Base-by-base conservation (phyloP, 2,329 filamentous ascomycete species). In the Aspergillus sp. region DNA sequence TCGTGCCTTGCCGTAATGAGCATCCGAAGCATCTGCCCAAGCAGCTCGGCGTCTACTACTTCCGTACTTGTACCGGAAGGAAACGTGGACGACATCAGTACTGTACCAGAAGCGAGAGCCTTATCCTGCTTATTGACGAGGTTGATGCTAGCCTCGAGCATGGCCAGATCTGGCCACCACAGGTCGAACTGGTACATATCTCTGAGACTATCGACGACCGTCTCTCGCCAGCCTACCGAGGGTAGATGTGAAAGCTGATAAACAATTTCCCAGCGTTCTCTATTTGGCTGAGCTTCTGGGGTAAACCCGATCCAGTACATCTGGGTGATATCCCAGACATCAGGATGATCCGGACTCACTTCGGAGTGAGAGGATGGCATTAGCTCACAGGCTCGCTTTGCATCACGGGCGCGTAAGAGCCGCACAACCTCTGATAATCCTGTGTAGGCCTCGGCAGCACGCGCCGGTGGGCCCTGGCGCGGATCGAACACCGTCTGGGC, bases 371-470 rank as follows among this genome's bases (percentile, higher is more conserved):
- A 41, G 6, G 19, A 21, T 53, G 17, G 25, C 4, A 57, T 52
- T 42, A 70, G 41, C 21, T 70, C 68, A 52, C 62, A 62, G 3
- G 60, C 63, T 19, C 63, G 51, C 39, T 67, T 68, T 3, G 64
- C 68, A 4, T 65, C 66, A 7, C 59, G 59, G 19, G 57, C 61
- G 13, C 64, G 59, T 8, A 70, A 52, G 3, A 64, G 51, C n/a
- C 36, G 62, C 21, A 70, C 32, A 3, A 69, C 61, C 3, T 63
- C 63, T 2, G 65, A 65, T 15, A 61, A 61, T 2, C 41, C 36
- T 11, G 21, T 39, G 21, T 69, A 68, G 1, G 62, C 60, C 30
- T 69, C 67, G 2, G 65, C 64, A 32, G 67, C 67, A 7, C 67
- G 64, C 4, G 21, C 17, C 1, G 65, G 59, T n/a, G 58, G 60